Evolutionary conservation across 169 alveolate species (phyloP).

Genomic region (Plasmodium gallinaceum): DNA sequence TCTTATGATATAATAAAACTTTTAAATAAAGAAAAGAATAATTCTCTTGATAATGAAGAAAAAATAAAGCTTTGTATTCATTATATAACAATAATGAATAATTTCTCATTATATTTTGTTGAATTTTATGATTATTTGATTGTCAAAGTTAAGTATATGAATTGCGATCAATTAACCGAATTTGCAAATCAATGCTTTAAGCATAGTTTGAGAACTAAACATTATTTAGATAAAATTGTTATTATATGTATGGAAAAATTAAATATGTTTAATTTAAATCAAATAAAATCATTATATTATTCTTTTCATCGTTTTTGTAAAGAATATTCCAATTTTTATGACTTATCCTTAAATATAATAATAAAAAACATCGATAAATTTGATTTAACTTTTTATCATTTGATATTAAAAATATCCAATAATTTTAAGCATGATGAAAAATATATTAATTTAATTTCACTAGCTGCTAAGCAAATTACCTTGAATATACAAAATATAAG

Average conservation of each 20-base stretch:
- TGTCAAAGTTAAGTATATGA: constrained; percentile 13
- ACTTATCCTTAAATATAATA: background rate
- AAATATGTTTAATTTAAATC: background rate
- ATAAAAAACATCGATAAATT: background rate
- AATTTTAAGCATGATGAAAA: constrained; percentile 24
- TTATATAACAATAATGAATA: constrained; percentile 20
- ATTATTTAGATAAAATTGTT: constrained; percentile 29
- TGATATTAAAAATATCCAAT: constrained; percentile 21
- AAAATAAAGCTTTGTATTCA: constrained; percentile 28
- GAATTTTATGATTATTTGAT: constrained; percentile 48
- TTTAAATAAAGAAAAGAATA: background rate
- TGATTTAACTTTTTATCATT: constrained; percentile 17
- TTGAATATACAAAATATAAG: background rate
- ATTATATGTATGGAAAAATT: constrained; percentile 23
- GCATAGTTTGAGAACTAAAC: constrained; percentile 63
- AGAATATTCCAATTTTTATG: constrained; percentile 45
- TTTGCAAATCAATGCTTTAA: constrained; percentile 30
- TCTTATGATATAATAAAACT: constrained; percentile 33
- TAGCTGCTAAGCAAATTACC: background rate
- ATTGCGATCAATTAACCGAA: constrained; percentile 7
- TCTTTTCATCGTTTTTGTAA: constrained; percentile 66
- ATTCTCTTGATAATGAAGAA: background rate
- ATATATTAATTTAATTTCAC: constrained; percentile 10
- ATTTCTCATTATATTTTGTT: constrained; percentile 20
- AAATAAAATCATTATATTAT: constrained; percentile 10